Evolutionary conservation across 257 asterid species (phyloP), one percentile per base, ranked within the genome.

Genomic region (Nyctanthes arbortristis): DNA sequence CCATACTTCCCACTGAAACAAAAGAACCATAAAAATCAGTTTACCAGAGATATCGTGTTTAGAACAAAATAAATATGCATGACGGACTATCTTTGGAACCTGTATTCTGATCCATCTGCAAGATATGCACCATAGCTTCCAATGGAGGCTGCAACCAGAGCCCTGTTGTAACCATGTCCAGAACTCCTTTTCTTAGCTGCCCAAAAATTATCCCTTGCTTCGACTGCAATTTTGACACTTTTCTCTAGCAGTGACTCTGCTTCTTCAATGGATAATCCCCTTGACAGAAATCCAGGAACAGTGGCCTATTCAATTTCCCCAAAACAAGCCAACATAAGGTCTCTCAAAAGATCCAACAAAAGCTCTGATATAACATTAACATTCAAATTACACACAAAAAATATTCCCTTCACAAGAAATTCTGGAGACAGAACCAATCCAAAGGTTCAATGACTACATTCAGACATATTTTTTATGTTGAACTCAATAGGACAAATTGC

Each of bases 91-190:
- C 3, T 20, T 13, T 32, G 9, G 14, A 43, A 88, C 96, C 90
- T 85, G 87, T 88, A 91, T 65, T 91, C 96, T n/a, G 97, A 91
- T n/a, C 97, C 97, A 83, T 91, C 92, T 0, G 96, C 92, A 70
- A 91, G 94, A 77, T 83, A 91, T 9, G 96, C 96, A 63, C 97
- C 97, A 61, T 87, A 91, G 82, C 97, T 88, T 73, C 97, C 97
- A 61, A 91, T 82, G 28, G 97, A 91, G 65, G 96, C 96, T 31
- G 96, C 97, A 68, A 91, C 89, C 4, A 88, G 70, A 59, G 95
- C 94, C 82, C 85, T 71, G 73, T 81, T 83, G 74, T 82, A 76
- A 28, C 57, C 74, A 36, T 84, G 75, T 31, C 73, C 80, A 5
- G 79, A 43, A 61, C 68, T 80, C 67, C 63, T 36, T 75, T 73